Evolutionary conservation across 208 protist genomes (phyloP).

Genomic region (Wallacemonas rigidus): DNA sequence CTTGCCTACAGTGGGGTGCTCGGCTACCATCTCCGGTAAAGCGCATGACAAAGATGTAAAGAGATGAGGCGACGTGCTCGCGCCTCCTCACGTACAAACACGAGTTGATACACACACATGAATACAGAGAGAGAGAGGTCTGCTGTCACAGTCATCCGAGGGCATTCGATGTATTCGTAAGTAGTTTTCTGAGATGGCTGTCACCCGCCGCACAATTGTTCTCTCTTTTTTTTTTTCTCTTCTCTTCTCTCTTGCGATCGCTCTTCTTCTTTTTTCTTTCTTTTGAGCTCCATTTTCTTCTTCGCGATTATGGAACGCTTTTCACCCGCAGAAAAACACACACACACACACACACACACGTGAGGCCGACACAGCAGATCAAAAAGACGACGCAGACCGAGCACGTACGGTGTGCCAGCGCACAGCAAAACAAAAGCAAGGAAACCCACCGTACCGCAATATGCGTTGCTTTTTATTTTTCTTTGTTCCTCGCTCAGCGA

Average conservation of each 20-base stretch:
- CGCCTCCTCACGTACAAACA: not conserved
- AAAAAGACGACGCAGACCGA: not conserved
- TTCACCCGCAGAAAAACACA: not conserved
- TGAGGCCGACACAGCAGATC: not conserved
- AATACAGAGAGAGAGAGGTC: too few species aligned
- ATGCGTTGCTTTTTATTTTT: not conserved
- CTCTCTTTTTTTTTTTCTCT: not conserved
- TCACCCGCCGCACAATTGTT: not conserved
- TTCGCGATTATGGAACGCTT: too few species aligned
- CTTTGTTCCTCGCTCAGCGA: not conserved
- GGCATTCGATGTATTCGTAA: too few species aligned
- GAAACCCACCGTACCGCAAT: not conserved
- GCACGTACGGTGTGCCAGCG: not conserved
- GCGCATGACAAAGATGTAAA: not conserved
- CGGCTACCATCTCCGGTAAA: not conserved
- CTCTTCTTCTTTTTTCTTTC: not conserved
- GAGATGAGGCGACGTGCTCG: not conserved
- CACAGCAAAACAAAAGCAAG: not conserved
- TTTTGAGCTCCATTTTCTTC: not conserved
- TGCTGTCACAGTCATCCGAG: too few species aligned
- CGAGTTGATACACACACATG: too few species aligned
- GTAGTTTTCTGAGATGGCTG: too few species aligned
- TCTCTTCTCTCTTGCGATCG: not conserved
- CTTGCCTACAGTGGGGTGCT: conserved; percentile 2
- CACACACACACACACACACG: not conserved